Conservation (phyloP, 192 early-diverging fungal genomes). For the Dispira parvispora region DNA sequence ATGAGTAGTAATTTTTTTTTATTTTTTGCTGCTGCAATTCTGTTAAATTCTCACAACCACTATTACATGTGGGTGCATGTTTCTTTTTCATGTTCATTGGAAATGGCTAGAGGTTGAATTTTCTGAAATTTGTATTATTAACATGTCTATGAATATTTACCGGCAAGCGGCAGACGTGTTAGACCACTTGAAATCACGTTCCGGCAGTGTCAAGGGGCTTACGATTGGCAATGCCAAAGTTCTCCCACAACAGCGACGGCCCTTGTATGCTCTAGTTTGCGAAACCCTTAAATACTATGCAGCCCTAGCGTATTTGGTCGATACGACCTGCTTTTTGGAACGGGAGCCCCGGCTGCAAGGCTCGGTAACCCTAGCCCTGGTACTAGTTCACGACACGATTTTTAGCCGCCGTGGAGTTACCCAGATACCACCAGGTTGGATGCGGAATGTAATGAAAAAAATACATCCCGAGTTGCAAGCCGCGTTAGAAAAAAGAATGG, state of each 20-base stretch:
- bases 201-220: slow-evolving; percentile 66
- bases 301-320: slow-evolving; percentile 16
- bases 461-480: slow-evolving; percentile 51
- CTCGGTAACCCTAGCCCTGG: slow-evolving; percentile 24
- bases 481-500: slow-evolving; percentile 64
- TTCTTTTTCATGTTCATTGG: too few relatives aligned
- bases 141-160: too few relatives aligned
- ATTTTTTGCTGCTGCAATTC: too few relatives aligned
- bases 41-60: too few relatives aligned
- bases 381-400: slow-evolving; percentile 78
- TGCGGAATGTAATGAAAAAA: slow-evolving; percentile 47
- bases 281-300: slow-evolving; percentile 64
- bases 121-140: too few relatives aligned
- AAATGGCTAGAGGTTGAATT: too few relatives aligned
- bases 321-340: slow-evolving; percentile 13
- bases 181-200: slow-evolving; percentile 42
- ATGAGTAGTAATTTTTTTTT: too few relatives aligned
- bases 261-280: slow-evolving; percentile 78
- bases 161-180: slow-evolving; percentile 26
- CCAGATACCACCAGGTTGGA: slow-evolving; percentile 27
- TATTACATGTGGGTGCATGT: too few relatives aligned
- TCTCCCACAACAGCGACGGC: slow-evolving; percentile 51
- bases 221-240: slow-evolving; percentile 46
- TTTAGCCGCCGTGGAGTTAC: slow-evolving; percentile 61
- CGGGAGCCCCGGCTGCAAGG: slow-evolving; percentile 17